phyloP scores from a whole-genome alignment of 2,329 filamentous ascomycete genomes.

The Colletotrichum liaoningense region DNA sequence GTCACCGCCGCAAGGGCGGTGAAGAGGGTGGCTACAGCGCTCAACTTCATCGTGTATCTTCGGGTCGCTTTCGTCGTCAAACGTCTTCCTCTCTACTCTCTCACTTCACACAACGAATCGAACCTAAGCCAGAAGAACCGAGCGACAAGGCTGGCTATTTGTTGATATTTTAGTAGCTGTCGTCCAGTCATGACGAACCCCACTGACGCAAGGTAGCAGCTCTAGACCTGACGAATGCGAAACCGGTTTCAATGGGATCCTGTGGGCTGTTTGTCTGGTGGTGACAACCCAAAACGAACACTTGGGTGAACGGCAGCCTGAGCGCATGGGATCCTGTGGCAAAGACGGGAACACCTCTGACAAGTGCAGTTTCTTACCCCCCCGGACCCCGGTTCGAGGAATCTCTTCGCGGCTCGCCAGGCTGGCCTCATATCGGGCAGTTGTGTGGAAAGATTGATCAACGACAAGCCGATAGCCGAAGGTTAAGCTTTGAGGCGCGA shows the following conservation, averaged over 20 bases:
- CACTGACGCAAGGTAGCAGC: conserved; percentile 23
- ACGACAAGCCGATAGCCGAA: conserved; percentile 22
- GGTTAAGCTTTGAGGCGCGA: conserved; percentile 26
- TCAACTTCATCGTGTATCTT: conserved; percentile 33
- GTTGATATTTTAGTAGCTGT: conserved; percentile 30
- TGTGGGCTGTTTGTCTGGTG: conserved; percentile 22
- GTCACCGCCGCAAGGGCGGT: conserved; percentile 28
- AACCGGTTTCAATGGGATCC: conserved; percentile 33
- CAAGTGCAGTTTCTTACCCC: conserved; percentile 25
- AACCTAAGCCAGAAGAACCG: conserved; percentile 5
- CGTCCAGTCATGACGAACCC: conserved; percentile 26
- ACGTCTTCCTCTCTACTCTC: conserved; percentile 11
- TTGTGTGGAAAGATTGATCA: conserved; percentile 5
- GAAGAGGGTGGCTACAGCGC: conserved; percentile 25
- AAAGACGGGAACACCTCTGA: conserved; percentile 22
- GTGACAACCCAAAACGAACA: conserved; percentile 32
- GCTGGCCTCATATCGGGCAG: background rate
- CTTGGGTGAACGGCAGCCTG: conserved; percentile 32
- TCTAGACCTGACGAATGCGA: conserved; percentile 30
- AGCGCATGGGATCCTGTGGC: conserved; percentile 25
- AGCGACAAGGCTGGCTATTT: conserved; percentile 30
- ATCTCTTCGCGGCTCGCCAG: conserved; percentile 2
- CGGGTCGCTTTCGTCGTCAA: conserved; percentile 18
- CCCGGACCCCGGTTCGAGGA: background rate
- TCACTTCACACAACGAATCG: conserved; percentile 5